Conservation (phyloP, 345 rosid species). For the Populus ilicifolia region DNA sequence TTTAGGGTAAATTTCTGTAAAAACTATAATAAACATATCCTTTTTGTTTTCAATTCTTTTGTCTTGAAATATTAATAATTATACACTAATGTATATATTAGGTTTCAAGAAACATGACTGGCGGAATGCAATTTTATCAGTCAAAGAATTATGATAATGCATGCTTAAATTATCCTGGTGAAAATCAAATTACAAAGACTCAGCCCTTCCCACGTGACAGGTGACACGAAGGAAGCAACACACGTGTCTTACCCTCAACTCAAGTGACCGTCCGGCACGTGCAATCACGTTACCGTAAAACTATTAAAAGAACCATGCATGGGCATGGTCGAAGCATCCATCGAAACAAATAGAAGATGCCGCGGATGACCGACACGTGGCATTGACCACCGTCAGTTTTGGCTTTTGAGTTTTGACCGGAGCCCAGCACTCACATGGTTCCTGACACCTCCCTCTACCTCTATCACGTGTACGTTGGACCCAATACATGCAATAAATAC, state of each 20-base stretch:
- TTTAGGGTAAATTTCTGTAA: too few species aligned
- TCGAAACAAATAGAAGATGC: neutral
- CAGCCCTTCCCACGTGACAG: conserved; percentile 19
- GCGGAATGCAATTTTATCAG: neutral
- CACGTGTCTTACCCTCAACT: conserved; percentile 30
- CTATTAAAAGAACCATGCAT: neutral
- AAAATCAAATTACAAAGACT: neutral
- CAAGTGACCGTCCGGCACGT: conserved; percentile 46
- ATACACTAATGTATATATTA: too few species aligned
- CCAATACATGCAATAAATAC: conserved; percentile 24
- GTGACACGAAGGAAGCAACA: neutral
- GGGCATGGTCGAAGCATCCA: conserved; percentile 13
- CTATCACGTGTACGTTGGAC: conserved; percentile 43
- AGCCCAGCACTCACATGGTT: conserved; percentile 42
- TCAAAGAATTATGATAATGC: neutral
- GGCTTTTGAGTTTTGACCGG: conserved; percentile 35
- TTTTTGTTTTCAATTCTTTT: too few species aligned
- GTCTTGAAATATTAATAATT: too few species aligned
- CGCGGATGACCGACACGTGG: conserved; percentile 33
- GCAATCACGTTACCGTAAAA: conserved; percentile 29
- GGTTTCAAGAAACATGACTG: neutral
- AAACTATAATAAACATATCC: too few species aligned
- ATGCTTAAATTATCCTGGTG: neutral
- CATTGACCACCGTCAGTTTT: conserved; percentile 47
- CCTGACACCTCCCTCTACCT: conserved; percentile 43